Percentiles rank a stretch among this genome's conserved stretches.
Evolutionary conservation across 2,329 filamentous ascomycete species (phyloP).

Genomic region (Trichoderma koningiopsis): DNA sequence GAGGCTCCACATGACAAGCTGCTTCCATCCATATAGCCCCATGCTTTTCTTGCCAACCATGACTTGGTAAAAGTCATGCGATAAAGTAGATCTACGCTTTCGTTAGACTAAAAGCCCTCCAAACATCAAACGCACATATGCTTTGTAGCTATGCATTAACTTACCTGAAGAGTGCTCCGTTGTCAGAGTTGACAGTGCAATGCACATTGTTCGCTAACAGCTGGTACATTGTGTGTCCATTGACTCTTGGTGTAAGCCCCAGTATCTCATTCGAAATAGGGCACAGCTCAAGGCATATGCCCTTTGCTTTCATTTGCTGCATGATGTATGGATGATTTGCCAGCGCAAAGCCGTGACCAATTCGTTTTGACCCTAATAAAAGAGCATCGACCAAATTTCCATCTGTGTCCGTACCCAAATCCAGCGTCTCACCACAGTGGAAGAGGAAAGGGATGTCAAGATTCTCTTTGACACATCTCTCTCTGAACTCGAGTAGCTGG

Average conservation of each 20-base stretch:
- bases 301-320: slow-evolving; percentile 62
- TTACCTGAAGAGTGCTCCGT: slow-evolving; percentile 71
- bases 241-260: slow-evolving; percentile 65
- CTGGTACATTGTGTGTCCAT: slow-evolving; percentile 67
- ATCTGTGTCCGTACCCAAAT: slow-evolving; percentile 64
- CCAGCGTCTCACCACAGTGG: slow-evolving; percentile 75
- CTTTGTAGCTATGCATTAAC: slow-evolving; percentile 26
- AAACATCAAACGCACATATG: not conserved
- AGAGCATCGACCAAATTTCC: slow-evolving; percentile 71
- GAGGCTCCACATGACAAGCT: slow-evolving; percentile 65
- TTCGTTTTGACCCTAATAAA: slow-evolving; percentile 65
- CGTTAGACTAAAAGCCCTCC: not conserved
- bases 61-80: slow-evolving; percentile 77
- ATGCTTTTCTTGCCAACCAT: slow-evolving; percentile 70
- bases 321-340: slow-evolving; percentile 68
- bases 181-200: slow-evolving; percentile 75
- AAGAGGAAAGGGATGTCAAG: slow-evolving; percentile 72
- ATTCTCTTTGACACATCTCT: slow-evolving; percentile 48
- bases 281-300: slow-evolving; percentile 73
- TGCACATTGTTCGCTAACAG: slow-evolving; percentile 72
- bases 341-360: slow-evolving; percentile 73
- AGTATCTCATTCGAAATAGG: slow-evolving; percentile 78
- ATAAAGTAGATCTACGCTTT: slow-evolving; percentile 60
- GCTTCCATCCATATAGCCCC: slow-evolving; percentile 70
- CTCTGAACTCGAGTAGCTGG: slow-evolving; percentile 59